Percentiles rank a stretch among this genome's conserved stretches.
These are phyloP conservation scores for Xylaria sp. DNA, from an alignment of 2,329 filamentous ascomycete species.

Conservation along the genomic window DNA sequence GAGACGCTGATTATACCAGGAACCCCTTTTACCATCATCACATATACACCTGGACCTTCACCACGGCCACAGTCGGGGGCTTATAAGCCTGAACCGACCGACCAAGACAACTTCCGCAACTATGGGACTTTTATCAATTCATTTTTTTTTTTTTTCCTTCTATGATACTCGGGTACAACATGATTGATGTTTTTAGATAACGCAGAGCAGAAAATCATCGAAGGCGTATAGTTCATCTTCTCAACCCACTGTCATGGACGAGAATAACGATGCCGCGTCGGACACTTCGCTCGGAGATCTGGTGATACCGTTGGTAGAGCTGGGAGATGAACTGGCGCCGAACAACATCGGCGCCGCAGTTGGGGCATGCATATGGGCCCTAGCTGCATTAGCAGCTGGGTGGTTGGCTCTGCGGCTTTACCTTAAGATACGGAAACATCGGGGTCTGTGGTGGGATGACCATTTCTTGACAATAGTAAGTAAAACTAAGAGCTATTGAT, in stretches of 20 bases:
- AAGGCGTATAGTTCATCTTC: background rate
- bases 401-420: conserved; percentile 40
- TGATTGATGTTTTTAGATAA: background rate
- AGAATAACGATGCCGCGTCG: background rate
- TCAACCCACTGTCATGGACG: conserved; percentile 13
- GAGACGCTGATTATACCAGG: conserved; percentile 18
- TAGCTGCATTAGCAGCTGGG: conserved; percentile 30
- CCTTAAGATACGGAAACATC: conserved; percentile 44
- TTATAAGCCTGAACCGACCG: conserved; percentile 31
- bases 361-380: conserved; percentile 34
- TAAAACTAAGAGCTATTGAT: background rate
- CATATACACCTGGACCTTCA: background rate
- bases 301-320: conserved; percentile 22
- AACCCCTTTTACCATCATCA: conserved; percentile 9
- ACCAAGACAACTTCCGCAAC: background rate
- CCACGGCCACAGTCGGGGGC: background rate
- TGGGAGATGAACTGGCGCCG: conserved; percentile 2
- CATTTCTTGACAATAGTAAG: conserved; percentile 43
- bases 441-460: conserved; percentile 50
- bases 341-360: conserved; percentile 35
- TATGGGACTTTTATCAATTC: conserved; percentile 2
- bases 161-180: background rate
- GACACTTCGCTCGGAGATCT: conserved; percentile 4
- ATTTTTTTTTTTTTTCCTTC: conserved; percentile 5
- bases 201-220: conserved; percentile 4